Base-by-base conservation (phyloP, 2,329 filamentous ascomycete species). In the Westerdykella ornata region DNA sequence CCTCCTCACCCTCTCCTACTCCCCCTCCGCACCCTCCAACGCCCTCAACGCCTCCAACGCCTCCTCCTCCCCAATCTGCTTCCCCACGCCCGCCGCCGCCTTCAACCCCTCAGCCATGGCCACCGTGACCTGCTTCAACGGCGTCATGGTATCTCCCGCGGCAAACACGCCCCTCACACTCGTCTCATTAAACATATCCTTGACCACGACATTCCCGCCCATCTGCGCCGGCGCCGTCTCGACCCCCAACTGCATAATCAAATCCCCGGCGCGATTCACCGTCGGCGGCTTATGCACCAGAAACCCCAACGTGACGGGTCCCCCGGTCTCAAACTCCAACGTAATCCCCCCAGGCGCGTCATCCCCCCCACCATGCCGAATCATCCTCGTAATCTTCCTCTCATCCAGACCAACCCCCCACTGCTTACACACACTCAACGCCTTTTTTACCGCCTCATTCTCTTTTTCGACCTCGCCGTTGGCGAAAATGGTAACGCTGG, bases 151-250 rank as follows among this genome's bases (percentile, higher is more conserved):
- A 56, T 81, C 77, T 0, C 77, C 77, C 1, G 65, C 73, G 0
- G 75, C 75, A 59, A 74, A 78, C 2, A 75, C 71, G 0, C 77
- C 77, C 2, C 60, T 56, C 0, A 76, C 67, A 40, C 56, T 43
- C 3, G 75, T 76, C 53, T 71, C 65, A 31, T 70, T 65, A 50
- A 77, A 74, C 28, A 74, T 73, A 15, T 58, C 60, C 0, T 60
- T 57, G 39, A 59, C 7, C 65, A 69, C 17, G 72, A 65, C 47
- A 72, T 71, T 41, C 61, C 60, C 16, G 54, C 68, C 51, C 73
- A 71, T 42, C 2, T 44, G 46, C 0, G 65, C 54, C 1, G 68
- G 67, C 31, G 66, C 67, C 36, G 70, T 62, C 45, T 66, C 59
- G 1, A 63, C 4, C 9, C 56, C 58, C 4, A 62, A 26, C 43